phyloP scores from a whole-genome alignment of 345 rosid genomes.

The Moringa oleifera region DNA sequence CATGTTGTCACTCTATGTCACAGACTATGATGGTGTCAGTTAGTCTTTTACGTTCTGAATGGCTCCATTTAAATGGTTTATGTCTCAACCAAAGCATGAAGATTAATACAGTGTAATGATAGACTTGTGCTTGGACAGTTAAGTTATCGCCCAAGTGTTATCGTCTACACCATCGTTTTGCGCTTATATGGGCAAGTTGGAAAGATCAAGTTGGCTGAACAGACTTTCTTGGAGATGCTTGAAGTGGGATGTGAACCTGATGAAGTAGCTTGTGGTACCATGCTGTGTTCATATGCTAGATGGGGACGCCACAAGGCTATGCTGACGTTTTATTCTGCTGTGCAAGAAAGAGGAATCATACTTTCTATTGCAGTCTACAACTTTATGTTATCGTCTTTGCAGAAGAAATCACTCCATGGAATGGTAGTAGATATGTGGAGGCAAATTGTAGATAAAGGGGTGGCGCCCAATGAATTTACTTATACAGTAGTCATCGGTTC shows the following conservation, averaged over 20 bases:
- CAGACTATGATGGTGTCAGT: neutral
- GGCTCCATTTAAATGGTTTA: neutral
- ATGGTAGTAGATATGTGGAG: constrained; percentile 68
- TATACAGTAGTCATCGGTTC: constrained; percentile 75
- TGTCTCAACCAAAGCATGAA: constrained; percentile 1
- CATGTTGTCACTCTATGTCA: neutral
- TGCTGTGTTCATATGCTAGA: constrained; percentile 89
- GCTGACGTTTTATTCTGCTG: constrained; percentile 69
- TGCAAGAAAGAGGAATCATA: constrained; percentile 52
- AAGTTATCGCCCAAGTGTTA: constrained; percentile 67
- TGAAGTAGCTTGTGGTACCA: constrained; percentile 89
- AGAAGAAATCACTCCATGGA: constrained; percentile 73
- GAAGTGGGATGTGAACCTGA: constrained; percentile 88
- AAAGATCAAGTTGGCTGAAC: constrained; percentile 79
- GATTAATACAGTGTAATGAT: constrained; percentile 31
- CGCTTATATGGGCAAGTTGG: constrained; percentile 85
- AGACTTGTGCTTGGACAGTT: constrained; percentile 61
- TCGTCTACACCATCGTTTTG: constrained; percentile 69
- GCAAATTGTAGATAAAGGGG: constrained; percentile 53
- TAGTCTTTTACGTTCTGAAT: neutral
- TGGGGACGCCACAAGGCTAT: constrained; percentile 88
- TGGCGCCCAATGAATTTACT: constrained; percentile 55
- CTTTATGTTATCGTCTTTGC: constrained; percentile 89
- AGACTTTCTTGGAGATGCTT: constrained; percentile 88
- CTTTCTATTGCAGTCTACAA: constrained; percentile 73